phyloP scores from a whole-genome alignment of 2,329 filamentous ascomycete species.

The Stagonosporopsis rhizophila region DNA sequence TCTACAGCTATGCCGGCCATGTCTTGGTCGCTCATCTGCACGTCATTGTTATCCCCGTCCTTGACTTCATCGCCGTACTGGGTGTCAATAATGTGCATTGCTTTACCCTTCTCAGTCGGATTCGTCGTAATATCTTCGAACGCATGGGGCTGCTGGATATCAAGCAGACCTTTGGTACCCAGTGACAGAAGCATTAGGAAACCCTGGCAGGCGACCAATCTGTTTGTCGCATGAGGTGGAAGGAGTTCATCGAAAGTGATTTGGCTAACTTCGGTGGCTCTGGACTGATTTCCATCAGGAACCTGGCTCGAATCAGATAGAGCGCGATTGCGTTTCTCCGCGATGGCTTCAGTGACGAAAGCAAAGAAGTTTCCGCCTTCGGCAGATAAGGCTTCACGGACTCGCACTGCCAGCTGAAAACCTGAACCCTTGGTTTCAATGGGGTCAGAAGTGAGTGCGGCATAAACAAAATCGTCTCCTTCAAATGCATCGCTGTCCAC shows the following conservation, averaged over 20 bases:
- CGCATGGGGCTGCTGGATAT: conserved; percentile 64
- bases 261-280: conserved; percentile 41
- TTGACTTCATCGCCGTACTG: conserved; percentile 20
- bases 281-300: conserved; percentile 34
- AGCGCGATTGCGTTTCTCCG: conserved; percentile 36
- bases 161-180: conserved; percentile 66
- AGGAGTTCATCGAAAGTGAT: conserved; percentile 75
- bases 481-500: conserved; percentile 38
- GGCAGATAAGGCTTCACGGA: conserved; percentile 61
- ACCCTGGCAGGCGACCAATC: conserved; percentile 67
- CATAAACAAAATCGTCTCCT: conserved; percentile 27
- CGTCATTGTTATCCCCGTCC: background rate
- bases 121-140: conserved; percentile 51
- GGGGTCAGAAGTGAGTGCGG: conserved; percentile 31
- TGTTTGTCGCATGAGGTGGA: conserved; percentile 60
- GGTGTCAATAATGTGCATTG: conserved; percentile 22
- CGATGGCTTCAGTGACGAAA: conserved; percentile 61
- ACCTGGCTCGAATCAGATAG: conserved; percentile 10
- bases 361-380: conserved; percentile 69
- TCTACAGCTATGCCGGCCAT: background rate
- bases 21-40: background rate
- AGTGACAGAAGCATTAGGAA: conserved; percentile 51
- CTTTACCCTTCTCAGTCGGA: conserved; percentile 33
- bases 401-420: conserved; percentile 48
- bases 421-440: conserved; percentile 12